phyloP scores from a whole-genome alignment of 2,329 filamentous ascomycete genomes.

The Fusarium dimerum region DNA sequence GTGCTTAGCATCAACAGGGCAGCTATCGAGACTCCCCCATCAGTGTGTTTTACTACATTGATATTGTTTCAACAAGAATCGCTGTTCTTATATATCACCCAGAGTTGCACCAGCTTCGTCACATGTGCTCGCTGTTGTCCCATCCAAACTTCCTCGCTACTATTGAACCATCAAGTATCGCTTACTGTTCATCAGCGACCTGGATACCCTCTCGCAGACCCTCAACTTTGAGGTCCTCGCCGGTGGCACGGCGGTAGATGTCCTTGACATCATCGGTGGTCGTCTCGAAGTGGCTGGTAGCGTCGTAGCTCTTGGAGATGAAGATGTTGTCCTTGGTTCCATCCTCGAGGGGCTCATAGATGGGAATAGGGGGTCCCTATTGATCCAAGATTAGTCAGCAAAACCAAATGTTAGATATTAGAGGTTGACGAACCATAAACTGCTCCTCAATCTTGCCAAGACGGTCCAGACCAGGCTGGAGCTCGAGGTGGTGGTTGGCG shows the following conservation, averaged over 20 bases:
- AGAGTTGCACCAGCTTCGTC: constrained; percentile 1
- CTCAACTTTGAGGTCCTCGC: constrained; percentile 85
- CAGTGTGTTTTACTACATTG: constrained; percentile 10
- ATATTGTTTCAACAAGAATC: constrained; percentile 10
- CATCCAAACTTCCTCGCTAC: constrained; percentile 8
- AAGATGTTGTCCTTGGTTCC: constrained; percentile 89
- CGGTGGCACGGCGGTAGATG: constrained; percentile 81
- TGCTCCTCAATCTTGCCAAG: constrained; percentile 94
- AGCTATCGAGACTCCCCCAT: constrained; percentile 7
- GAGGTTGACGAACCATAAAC: constrained; percentile 71
- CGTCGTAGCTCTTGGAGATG: constrained; percentile 98
- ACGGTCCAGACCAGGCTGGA: constrained; percentile 87
- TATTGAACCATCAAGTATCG: not conserved
- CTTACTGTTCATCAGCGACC: constrained; percentile 66
- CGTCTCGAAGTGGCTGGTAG: constrained; percentile 97
- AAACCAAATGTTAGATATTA: not conserved
- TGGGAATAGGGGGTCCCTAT: constrained; percentile 78
- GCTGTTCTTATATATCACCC: constrained; percentile 8
- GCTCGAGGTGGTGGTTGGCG: constrained; percentile 93
- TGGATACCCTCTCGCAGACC: constrained; percentile 78
- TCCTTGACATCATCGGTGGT: constrained; percentile 88
- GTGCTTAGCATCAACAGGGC: constrained; percentile 23
- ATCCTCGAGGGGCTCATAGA: constrained; percentile 87
- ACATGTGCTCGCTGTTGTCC: constrained; percentile 4
- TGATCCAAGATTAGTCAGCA: not conserved